phyloP scores from a whole-genome alignment of 1,284 basidiomycete genomes.

The Rhodotorula glutinis region DNA sequence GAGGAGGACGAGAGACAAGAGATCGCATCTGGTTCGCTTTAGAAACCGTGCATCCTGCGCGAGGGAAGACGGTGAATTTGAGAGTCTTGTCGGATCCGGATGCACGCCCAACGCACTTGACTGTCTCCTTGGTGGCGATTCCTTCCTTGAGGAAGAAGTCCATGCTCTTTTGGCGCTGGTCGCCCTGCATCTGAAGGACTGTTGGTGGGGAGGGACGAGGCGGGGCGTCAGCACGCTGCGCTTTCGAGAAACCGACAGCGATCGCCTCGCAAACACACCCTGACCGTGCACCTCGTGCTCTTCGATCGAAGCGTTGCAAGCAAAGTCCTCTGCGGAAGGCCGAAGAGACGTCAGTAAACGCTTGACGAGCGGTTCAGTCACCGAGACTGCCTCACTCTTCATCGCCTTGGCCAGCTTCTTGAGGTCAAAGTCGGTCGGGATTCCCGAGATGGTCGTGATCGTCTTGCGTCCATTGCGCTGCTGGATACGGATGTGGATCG shows the following conservation, averaged over 20 bases:
- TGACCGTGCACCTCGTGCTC: slow-evolving; percentile 95
- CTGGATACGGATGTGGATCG: slow-evolving; percentile 68
- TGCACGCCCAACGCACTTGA: slow-evolving; percentile 3
- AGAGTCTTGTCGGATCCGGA: not conserved
- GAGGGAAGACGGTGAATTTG: not conserved
- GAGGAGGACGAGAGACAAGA: no score
- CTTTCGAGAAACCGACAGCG: no score
- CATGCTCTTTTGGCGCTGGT: slow-evolving; percentile 89
- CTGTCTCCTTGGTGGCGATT: slow-evolving; percentile 46
- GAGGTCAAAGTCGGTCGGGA: slow-evolving; percentile 93
- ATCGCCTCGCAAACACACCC: slow-evolving; percentile 37
- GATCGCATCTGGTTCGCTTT: slow-evolving; percentile 28
- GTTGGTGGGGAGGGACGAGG: not conserved
- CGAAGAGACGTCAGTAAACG: not conserved
- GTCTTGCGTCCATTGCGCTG: slow-evolving; percentile 99
- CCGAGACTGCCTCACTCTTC: slow-evolving; percentile 66
- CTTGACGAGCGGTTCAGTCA: no score
- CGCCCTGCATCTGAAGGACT: slow-evolving; percentile 98
- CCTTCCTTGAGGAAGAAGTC: slow-evolving; percentile 71
- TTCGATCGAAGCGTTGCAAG: slow-evolving; percentile 97
- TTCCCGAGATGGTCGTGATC: slow-evolving; percentile 93
- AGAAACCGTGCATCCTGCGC: slow-evolving; percentile 83
- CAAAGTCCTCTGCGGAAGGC: slow-evolving; percentile 71
- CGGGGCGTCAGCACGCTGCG: no score
- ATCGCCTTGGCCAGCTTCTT: slow-evolving; percentile 99